Conservation (phyloP, 1,284 basidiomycete genomes). For the Ceratobasidium sp. region DNA sequence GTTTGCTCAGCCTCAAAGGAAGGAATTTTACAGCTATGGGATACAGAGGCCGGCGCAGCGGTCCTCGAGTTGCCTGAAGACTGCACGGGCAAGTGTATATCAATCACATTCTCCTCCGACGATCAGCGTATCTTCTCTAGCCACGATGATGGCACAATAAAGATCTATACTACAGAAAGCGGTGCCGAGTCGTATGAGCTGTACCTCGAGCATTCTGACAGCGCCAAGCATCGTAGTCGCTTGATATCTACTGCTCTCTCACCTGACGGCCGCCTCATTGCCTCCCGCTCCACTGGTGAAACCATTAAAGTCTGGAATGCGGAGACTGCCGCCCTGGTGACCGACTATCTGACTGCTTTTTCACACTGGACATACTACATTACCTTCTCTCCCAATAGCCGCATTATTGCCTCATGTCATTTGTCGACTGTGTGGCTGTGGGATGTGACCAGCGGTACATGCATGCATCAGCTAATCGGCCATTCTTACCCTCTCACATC, state of each 20-base stretch:
- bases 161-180: background rate
- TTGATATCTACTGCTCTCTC: constrained; percentile 23
- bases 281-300: constrained; percentile 4
- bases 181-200: background rate
- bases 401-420: constrained; percentile 24
- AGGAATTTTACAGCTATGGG: constrained; percentile 37
- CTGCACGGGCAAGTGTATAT: background rate
- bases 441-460: background rate
- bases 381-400: constrained; percentile 33
- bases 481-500: background rate
- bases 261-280: constrained; percentile 21
- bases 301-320: constrained; percentile 25
- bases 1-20: constrained; percentile 29
- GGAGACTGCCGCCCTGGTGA: background rate
- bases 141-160: background rate
- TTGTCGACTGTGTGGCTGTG: constrained; percentile 27
- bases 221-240: background rate
- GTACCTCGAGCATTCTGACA: background rate
- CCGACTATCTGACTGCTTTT: background rate
- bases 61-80: background rate
- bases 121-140: background rate
- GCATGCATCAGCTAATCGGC: constrained; percentile 1
- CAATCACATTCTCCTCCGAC: background rate
- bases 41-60: background rate
- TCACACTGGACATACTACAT: background rate